A percentile compares a stretch with the other conserved stretches of the same genome.
These are phyloP conservation scores for Neocatenulostroma microsporum DNA, from an alignment of 2,329 filamentous ascomycete genomes.

Conservation along the genomic window DNA sequence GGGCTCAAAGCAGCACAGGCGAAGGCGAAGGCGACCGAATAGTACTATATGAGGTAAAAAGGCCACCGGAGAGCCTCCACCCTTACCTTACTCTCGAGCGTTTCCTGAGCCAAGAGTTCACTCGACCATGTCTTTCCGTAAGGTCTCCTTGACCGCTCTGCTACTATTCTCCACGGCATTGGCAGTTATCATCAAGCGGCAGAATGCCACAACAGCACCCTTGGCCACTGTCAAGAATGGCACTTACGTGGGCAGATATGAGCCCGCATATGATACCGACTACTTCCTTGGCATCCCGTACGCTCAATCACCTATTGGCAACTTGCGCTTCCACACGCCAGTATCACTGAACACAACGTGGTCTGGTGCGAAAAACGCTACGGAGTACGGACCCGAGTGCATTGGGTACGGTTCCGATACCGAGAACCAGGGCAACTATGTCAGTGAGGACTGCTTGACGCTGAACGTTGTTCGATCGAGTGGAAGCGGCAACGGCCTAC, in stretches of 20 bases:
- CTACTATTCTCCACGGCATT: neutral
- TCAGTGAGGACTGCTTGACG: constrained; percentile 36
- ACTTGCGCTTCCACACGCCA: constrained; percentile 44
- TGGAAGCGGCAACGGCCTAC: constrained; percentile 4
- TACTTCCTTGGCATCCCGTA: constrained; percentile 46
- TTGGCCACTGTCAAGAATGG: constrained; percentile 37
- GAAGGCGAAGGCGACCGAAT: too few relatives aligned
- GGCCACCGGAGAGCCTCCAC: too few relatives aligned
- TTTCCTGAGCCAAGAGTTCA: too few relatives aligned
- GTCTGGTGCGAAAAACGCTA: constrained; percentile 36
- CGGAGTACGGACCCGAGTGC: constrained; percentile 41
- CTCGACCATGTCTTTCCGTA: too few relatives aligned
- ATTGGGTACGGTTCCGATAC: constrained; percentile 41
- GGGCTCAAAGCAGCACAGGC: too few relatives aligned
- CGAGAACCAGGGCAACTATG: constrained; percentile 19
- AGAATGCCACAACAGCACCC: constrained; percentile 4
- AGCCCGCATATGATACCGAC: constrained; percentile 40
- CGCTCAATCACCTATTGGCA: constrained; percentile 34
- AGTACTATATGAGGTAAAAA: too few relatives aligned
- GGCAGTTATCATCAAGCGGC: constrained; percentile 3
- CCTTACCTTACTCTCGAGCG: too few relatives aligned
- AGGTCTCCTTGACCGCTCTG: neutral
- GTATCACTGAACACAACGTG: constrained; percentile 27
- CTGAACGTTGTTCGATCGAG: constrained; percentile 17
- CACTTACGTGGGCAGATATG: constrained; percentile 40